phyloP scores from a whole-genome alignment of 192 early-diverging fungal species.

The Entophlyctis luteolus region DNA sequence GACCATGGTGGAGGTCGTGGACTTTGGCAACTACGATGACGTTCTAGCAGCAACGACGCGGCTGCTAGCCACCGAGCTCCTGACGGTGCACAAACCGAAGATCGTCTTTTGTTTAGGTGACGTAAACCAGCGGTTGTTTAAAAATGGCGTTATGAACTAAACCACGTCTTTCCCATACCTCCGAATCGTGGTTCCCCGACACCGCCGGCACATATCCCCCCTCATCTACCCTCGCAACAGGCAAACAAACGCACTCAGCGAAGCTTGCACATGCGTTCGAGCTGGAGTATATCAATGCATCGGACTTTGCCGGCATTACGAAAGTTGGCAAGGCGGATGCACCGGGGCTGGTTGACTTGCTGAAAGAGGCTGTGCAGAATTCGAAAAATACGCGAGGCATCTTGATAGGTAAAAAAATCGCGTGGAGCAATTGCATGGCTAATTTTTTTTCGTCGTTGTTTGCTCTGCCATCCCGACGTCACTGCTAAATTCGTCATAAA shows the following conservation, averaged over 20 bases:
- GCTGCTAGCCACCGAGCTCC: not conserved
- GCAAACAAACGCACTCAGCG: conserved; percentile 2
- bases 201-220: not conserved
- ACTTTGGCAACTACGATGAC: not conserved
- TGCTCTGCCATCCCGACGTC: too few relatives aligned
- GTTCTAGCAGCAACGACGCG: not conserved
- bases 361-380: not conserved
- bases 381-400: conserved; percentile 3
- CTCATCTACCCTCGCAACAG: not conserved
- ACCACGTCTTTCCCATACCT: too few relatives aligned
- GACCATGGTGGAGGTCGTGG: not conserved
- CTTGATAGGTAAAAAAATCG: not conserved
- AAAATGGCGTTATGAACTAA: too few relatives aligned
- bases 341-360: not conserved
- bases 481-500: too few relatives aligned
- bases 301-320: not conserved
- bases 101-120: not conserved
- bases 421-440: too few relatives aligned
- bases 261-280: not conserved
- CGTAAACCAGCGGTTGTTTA: too few relatives aligned
- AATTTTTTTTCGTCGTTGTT: too few relatives aligned
- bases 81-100: not conserved
- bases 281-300: not conserved
- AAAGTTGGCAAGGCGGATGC: not conserved
- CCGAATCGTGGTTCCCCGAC: too few relatives aligned